These are phyloP conservation scores for Cercospora nicotianae DNA, from an alignment of 2,329 filamentous ascomycete species.

Conservation along the genomic window DNA sequence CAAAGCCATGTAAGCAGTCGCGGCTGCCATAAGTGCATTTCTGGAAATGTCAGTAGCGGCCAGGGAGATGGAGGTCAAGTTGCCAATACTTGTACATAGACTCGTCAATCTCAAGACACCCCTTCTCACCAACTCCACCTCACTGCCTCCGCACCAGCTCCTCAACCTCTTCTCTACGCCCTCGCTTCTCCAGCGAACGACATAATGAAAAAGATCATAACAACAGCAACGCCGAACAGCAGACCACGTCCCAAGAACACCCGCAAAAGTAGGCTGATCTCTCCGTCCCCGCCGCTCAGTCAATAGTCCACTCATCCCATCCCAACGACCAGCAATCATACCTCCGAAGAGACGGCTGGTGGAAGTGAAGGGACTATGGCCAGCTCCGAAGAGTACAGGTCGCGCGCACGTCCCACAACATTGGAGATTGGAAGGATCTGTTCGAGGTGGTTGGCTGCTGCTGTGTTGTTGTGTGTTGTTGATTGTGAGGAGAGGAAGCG, in stretches of 20 bases:
- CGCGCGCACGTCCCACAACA: constrained; percentile 2
- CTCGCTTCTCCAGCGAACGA: neutral
- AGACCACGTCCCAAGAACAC: neutral
- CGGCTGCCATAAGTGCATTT: no score
- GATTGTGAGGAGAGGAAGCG: neutral
- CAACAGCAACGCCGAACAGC: neutral
- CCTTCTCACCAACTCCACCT: neutral
- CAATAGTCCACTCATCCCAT: constrained; percentile 1
- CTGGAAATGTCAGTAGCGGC: no score
- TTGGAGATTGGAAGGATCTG: neutral
- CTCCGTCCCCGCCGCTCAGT: neutral
- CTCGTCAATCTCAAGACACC: neutral
- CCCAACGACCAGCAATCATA: constrained; percentile 2
- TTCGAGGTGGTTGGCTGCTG: neutral
- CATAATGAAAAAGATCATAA: neutral
- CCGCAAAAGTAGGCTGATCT: neutral
- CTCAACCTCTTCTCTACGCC: neutral
- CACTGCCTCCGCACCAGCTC: no score
- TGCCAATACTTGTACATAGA: no score
- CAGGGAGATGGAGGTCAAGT: no score
- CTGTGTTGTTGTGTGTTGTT: neutral
- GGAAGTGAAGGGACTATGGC: constrained; percentile 1
- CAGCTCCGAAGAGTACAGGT: neutral
- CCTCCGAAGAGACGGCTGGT: neutral
- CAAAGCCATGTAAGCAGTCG: no score